Conservation (phyloP, 23 red algal species). For the Cyanidiococcus yangmingshanensis region DNA sequence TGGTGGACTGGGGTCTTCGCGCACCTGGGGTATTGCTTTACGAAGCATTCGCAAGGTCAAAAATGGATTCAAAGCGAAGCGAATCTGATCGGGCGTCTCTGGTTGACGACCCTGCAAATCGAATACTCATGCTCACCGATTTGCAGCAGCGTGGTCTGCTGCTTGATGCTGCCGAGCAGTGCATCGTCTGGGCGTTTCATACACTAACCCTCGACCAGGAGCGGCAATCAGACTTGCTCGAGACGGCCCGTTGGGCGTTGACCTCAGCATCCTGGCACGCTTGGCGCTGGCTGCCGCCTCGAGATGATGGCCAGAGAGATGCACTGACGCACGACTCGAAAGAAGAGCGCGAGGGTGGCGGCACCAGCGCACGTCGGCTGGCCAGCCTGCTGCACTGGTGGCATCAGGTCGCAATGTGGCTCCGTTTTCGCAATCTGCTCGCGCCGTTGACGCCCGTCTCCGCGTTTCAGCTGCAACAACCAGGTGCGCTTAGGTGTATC, state of each 20-base stretch:
- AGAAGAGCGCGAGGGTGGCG: neutral
- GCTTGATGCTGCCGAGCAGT: slow-evolving; percentile 9
- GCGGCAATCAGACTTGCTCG: neutral
- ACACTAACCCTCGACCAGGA: neutral
- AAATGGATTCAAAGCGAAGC: neutral
- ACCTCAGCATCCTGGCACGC: neutral
- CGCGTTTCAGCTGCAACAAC: neutral
- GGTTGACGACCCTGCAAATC: neutral
- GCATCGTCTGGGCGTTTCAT: slow-evolving; percentile 9
- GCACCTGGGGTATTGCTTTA: neutral
- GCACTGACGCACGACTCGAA: neutral
- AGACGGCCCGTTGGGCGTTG: neutral
- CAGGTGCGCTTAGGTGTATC: neutral
- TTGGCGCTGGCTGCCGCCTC: neutral
- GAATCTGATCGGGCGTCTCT: neutral
- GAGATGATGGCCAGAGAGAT: too few relatives aligned
- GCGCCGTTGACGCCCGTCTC: neutral
- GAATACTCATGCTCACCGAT: neutral
- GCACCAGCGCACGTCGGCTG: neutral
- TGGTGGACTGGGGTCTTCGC: neutral
- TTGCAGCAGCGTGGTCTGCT: neutral
- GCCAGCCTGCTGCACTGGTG: neutral
- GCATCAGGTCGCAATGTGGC: neutral
- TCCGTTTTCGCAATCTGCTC: neutral
- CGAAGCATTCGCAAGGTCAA: neutral